A percentile compares a stretch with the other conserved stretches of the same genome.
phyloP scores from a whole-genome alignment of 495 filamentous ascomycete species.

The Podospora pseudoanserina region DNA sequence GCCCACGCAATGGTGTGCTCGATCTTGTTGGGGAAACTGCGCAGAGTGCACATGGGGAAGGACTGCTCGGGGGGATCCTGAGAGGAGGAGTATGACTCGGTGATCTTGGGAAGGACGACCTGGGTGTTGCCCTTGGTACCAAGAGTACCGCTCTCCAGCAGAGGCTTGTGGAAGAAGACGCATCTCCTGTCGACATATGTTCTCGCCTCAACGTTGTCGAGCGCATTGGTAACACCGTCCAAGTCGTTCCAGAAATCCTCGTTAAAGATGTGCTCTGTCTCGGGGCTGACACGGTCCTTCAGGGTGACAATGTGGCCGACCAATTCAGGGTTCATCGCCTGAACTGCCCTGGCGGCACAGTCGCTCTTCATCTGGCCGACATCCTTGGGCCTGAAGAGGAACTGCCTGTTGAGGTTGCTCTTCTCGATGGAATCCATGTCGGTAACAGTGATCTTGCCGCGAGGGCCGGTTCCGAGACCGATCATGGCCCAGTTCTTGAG shows the following conservation, averaged over 20 bases:
- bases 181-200: slow-evolving; percentile 97
- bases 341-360: slow-evolving; percentile 81
- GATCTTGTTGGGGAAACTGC: slow-evolving; percentile 98
- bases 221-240: slow-evolving; percentile 91
- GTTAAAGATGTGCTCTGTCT: slow-evolving; percentile 93
- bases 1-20: slow-evolving; percentile 99
- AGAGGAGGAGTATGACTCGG: slow-evolving; percentile 97
- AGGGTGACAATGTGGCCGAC: slow-evolving; percentile 76
- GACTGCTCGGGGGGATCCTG: slow-evolving; percentile 98
- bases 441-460: slow-evolving; percentile 85
- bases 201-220: slow-evolving; percentile 96
- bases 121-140: slow-evolving; percentile 99
- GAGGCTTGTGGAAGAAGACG: slow-evolving; percentile 96
- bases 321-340: slow-evolving; percentile 93
- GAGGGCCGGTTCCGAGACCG: slow-evolving; percentile 81
- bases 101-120: slow-evolving; percentile 83
- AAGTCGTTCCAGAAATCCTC: slow-evolving; percentile 90
- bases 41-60: slow-evolving; percentile 97
- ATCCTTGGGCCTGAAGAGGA: slow-evolving; percentile 90
- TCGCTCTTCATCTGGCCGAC: slow-evolving; percentile 98
- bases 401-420: slow-evolving; percentile 98
- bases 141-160: slow-evolving; percentile 94
- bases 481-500: slow-evolving; percentile 99
- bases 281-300: slow-evolving; percentile 83
- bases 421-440: slow-evolving; percentile 99